phyloP scores from a whole-genome alignment of 805 yeast species.

The Saccharomycopsis capsularis region DNA sequence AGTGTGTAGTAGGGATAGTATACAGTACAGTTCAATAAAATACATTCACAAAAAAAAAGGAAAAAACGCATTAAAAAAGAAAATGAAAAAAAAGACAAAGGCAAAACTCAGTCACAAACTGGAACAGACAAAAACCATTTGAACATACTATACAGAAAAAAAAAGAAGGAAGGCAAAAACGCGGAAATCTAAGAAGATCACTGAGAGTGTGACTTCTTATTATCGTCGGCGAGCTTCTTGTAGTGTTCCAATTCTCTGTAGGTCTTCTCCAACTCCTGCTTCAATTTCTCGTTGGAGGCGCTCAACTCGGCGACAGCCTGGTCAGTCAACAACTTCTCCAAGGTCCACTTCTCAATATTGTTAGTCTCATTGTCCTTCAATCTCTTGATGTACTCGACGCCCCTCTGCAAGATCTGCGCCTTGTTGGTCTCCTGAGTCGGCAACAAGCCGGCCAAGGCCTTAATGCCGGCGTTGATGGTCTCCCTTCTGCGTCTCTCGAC shows the following conservation, averaged over 20 bases:
- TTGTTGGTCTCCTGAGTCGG: constrained; percentile 85
- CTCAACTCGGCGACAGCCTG: constrained; percentile 84
- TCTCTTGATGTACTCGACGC: constrained; percentile 84
- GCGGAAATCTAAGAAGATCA: constrained; percentile 25
- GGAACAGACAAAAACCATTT: no score
- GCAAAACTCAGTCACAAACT: no score
- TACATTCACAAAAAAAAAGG: background rate
- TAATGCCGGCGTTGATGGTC: constrained; percentile 80
- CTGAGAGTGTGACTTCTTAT: background rate
- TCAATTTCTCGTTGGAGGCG: constrained; percentile 79
- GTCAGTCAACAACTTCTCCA: constrained; percentile 86
- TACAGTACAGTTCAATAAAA: background rate
- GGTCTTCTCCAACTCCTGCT: constrained; percentile 82
- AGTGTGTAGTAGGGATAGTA: no score
- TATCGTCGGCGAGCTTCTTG: constrained; percentile 38
- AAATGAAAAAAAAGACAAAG: no score
- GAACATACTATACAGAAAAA: no score
- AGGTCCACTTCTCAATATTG: constrained; percentile 89
- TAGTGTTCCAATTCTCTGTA: constrained; percentile 86
- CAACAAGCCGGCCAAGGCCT: constrained; percentile 65
- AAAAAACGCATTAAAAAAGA: background rate
- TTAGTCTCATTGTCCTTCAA: constrained; percentile 85
- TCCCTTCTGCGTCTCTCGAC: constrained; percentile 92
- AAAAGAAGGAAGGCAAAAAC: constrained; percentile 9
- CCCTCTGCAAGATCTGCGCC: constrained; percentile 80